Conservation (phyloP, 495 filamentous ascomycete species). For the Aspergillus avenaceus region DNA sequence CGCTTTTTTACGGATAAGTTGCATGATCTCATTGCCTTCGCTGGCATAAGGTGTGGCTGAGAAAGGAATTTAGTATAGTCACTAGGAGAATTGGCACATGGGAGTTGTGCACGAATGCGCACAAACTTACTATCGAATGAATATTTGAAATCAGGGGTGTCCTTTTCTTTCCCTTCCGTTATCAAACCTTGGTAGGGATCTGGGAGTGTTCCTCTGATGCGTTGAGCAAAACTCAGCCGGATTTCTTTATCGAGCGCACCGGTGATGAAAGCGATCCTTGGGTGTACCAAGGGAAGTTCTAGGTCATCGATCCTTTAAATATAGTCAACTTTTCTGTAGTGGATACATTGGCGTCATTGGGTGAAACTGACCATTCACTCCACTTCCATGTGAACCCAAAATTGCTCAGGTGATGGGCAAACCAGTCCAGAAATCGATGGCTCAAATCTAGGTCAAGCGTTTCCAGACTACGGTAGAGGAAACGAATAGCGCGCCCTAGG, state of each 20-base stretch:
- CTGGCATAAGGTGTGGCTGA: slow-evolving; percentile 73
- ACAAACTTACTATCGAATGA: slow-evolving; percentile 62
- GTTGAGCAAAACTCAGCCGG: slow-evolving; percentile 89
- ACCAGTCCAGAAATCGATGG: slow-evolving; percentile 94
- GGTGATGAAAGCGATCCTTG: slow-evolving; percentile 86
- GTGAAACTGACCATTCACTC: slow-evolving; percentile 75
- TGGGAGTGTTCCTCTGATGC: slow-evolving; percentile 90
- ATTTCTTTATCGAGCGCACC: slow-evolving; percentile 96
- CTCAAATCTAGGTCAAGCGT: slow-evolving; percentile 81
- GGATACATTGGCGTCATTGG: not conserved
- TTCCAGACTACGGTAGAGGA: slow-evolving; percentile 75
- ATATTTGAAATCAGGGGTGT: slow-evolving; percentile 93
- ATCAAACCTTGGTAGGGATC: slow-evolving; percentile 81
- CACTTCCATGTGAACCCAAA: slow-evolving; percentile 99
- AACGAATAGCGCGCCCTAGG: slow-evolving; percentile 88
- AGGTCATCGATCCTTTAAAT: slow-evolving; percentile 70
- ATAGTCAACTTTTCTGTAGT: slow-evolving; percentile 6
- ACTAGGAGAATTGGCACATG: not conserved
- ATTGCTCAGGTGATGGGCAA: slow-evolving; percentile 95
- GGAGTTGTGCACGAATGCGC: not conserved
- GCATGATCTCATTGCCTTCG: slow-evolving; percentile 74
- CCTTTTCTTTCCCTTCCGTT: slow-evolving; percentile 81
- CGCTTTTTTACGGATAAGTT: slow-evolving; percentile 77
- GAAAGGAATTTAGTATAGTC: no score
- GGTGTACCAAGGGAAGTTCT: slow-evolving; percentile 68